phyloP scores from a whole-genome alignment of 2,329 filamentous ascomycete species.

The Cryphonectria parasitica region DNA sequence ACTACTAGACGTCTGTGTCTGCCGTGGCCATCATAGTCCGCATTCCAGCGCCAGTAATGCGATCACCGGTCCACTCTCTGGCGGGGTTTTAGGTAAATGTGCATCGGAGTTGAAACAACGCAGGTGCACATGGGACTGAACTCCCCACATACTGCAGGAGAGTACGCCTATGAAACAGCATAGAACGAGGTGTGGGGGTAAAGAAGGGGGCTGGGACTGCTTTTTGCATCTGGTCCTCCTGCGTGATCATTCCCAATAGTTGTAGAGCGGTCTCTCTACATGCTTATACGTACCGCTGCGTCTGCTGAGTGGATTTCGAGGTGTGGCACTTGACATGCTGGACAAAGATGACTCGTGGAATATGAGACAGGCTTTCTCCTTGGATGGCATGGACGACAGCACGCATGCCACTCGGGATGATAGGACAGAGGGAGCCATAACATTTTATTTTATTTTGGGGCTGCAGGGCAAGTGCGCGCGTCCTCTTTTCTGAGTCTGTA shows the following conservation, averaged over 20 bases:
- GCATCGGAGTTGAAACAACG: constrained; percentile 3
- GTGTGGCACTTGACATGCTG: background rate
- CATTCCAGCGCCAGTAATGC: background rate
- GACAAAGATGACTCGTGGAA: constrained; percentile 1
- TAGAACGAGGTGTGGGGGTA: background rate
- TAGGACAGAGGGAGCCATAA: background rate
- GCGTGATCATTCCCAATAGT: background rate
- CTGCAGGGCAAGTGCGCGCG: background rate
- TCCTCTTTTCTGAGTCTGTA: background rate
- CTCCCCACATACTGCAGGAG: constrained; percentile 7
- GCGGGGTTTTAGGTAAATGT: background rate
- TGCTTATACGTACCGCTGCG: background rate
- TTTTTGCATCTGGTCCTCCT: background rate
- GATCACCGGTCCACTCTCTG: background rate
- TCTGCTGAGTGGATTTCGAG: constrained; percentile 8
- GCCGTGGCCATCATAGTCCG: background rate
- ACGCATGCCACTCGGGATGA: constrained; percentile 1
- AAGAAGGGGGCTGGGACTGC: background rate
- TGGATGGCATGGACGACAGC: background rate
- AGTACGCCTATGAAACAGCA: background rate
- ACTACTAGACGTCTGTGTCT: background rate
- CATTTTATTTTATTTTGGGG: background rate
- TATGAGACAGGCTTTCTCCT: constrained; percentile 1
- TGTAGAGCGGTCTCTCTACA: background rate
- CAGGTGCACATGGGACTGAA: background rate